Base-by-base conservation (phyloP, 768 basidiomycete genomes). In the Leccinum sublutescens region DNA sequence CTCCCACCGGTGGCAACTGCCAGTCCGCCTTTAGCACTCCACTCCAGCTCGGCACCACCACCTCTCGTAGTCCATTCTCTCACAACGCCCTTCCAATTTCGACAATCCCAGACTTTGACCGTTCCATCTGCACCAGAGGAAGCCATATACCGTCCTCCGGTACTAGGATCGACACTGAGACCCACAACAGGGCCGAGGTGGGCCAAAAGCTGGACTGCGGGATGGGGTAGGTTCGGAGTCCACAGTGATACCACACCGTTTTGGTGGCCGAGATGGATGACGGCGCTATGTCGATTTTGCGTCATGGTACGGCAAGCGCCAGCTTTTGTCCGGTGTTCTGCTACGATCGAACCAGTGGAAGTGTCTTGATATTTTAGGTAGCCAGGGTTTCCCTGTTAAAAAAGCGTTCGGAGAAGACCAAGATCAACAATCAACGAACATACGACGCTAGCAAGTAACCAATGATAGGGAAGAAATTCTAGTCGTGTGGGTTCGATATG, bases 281-380 rank as follows among this genome's bases (percentile, higher is more conserved):
- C 93, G 12, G 94, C 97, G 72, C 89, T 95, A 76, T 98, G 95
- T 15, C 79, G 72, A 70, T 97, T 98, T 78, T 98, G 95, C 0
- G 91, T 78, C 86, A 99, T 91, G 40, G 90, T 83, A 34, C 77
- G 81, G 66, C 91, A 93, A 9, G 88, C 82, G 3, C 97, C 95
- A 25, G 96, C 82, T 68, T 92, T 93, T 9, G 95, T 96, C 21
- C 93, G 87, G 72, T 96, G 93, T 70, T 93, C 88, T 38, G 86
- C 85, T 34, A 98, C 78, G 40, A 97, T 80, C 56, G 86, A 81
- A 12, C 97, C 97, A 0, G 94, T 98, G 4, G 96, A 94, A 0
- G 93, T 95, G 70, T 99, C 97, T 76, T 96, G 94, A 76, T 98
- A 99, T 76, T 95, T 95, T 0, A 98, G 79, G 72, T 87, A 92